Evolutionary conservation across 2,329 filamentous ascomycete species (phyloP).

Genomic region (Talaromyces atroroseus): DNA sequence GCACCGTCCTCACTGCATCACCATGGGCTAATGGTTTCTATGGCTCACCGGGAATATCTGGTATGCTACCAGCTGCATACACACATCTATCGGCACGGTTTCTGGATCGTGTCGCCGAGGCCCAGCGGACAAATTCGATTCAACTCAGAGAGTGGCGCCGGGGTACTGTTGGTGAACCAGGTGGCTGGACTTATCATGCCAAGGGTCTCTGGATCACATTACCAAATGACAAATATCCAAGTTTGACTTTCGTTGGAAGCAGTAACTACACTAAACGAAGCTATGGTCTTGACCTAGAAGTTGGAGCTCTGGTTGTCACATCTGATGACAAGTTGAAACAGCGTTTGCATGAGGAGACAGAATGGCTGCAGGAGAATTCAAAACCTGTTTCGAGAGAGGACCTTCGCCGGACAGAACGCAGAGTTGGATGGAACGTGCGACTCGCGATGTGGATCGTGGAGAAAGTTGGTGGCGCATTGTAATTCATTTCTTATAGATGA

Average conservation of each 20-base stretch:
- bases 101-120: conserved; percentile 56
- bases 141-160: conserved; percentile 80
- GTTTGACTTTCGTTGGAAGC: conserved; percentile 78
- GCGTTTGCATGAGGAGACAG: conserved; percentile 71
- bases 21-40: conserved; percentile 96
- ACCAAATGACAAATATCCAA: conserved; percentile 56
- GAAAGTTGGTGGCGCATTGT: conserved; percentile 81
- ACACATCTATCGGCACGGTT: conserved; percentile 82
- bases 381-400: conserved; percentile 66
- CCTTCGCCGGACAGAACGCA: conserved; percentile 72
- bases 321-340: conserved; percentile 64
- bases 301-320: conserved; percentile 81
- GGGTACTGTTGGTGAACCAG: conserved; percentile 73
- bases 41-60: conserved; percentile 77
- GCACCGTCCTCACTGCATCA: conserved; percentile 85
- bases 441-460: conserved; percentile 92
- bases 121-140: conserved; percentile 55
- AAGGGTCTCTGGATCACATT: conserved; percentile 88
- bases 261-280: conserved; percentile 95
- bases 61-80: conserved; percentile 86
- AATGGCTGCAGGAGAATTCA: conserved; percentile 72
- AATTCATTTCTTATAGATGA: conserved; percentile 17
- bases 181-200: conserved; percentile 95
- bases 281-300: conserved; percentile 87
- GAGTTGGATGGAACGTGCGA: conserved; percentile 77